phyloP scores from a whole-genome alignment of 208 protist genomes.

The Wallacemonas sp. region DNA sequence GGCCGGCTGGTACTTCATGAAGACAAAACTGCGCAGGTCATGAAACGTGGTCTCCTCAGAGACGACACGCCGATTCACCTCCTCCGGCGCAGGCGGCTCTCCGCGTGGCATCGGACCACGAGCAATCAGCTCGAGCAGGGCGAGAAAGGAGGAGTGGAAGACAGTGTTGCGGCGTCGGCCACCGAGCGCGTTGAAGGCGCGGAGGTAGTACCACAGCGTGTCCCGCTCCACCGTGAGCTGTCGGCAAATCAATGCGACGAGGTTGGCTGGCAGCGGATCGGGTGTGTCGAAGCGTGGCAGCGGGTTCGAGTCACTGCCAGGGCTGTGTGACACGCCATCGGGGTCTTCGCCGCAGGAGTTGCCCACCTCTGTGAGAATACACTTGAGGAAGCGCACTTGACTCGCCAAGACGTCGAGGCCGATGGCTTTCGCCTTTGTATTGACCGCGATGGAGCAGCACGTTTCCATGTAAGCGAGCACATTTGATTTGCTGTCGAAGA shows the following conservation, averaged over 20 bases:
- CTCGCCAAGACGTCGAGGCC: slow-evolving; percentile 57
- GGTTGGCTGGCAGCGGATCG: slow-evolving; percentile 31
- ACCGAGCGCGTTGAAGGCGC: slow-evolving; percentile 56
- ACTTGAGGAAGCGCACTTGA: slow-evolving; percentile 58
- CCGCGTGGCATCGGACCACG: slow-evolving; percentile 12
- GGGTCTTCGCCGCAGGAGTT: slow-evolving; percentile 5
- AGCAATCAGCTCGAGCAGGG: slow-evolving; percentile 52
- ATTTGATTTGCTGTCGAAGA: slow-evolving; percentile 64
- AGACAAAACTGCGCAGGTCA: slow-evolving; percentile 65
- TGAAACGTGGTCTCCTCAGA: slow-evolving; percentile 43
- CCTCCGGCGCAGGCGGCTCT: slow-evolving; percentile 1
- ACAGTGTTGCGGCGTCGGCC: slow-evolving; percentile 49
- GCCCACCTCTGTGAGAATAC: slow-evolving; percentile 37
- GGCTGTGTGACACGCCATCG: background rate
- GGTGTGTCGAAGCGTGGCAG: slow-evolving; percentile 29
- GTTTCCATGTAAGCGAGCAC: slow-evolving; percentile 60
- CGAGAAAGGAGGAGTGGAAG: slow-evolving; percentile 64
- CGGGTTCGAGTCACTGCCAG: slow-evolving; percentile 25
- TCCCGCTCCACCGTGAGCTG: slow-evolving; percentile 65
- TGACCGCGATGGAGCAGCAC: slow-evolving; percentile 38
- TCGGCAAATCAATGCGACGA: slow-evolving; percentile 48
- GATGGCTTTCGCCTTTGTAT: slow-evolving; percentile 27
- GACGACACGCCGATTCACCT: slow-evolving; percentile 1
- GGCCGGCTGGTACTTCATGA: slow-evolving; percentile 40
- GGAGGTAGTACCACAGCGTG: slow-evolving; percentile 51